Percentiles rank a stretch among this genome's conserved stretches.
These are phyloP conservation scores for Thermothielavioides terrestris DNA, from an alignment of 495 filamentous ascomycete species.

Conservation along the genomic window DNA sequence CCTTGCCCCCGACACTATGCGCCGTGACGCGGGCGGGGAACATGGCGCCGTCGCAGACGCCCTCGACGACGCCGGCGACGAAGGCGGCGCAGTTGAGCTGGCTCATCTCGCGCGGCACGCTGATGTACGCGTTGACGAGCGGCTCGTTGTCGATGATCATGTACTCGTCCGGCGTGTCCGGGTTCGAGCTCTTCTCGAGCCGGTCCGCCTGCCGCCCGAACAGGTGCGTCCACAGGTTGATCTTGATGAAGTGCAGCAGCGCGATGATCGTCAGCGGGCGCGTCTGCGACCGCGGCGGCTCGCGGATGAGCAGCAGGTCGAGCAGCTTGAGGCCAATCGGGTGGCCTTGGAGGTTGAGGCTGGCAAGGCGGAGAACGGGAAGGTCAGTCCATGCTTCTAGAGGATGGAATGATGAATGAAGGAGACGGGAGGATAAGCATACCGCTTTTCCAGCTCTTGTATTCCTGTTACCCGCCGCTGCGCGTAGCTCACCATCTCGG, in stretches of 20 bases:
- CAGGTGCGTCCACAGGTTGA: conserved; percentile 81
- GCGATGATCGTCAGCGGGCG: conserved; percentile 83
- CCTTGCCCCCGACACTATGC: conserved; percentile 69
- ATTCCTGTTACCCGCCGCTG: conserved; percentile 85
- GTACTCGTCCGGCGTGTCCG: conserved; percentile 80
- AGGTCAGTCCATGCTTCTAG: neutral
- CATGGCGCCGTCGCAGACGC: conserved; percentile 83
- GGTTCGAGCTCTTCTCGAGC: conserved; percentile 77
- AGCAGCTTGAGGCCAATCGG: conserved; percentile 89
- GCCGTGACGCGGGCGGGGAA: conserved; percentile 86
- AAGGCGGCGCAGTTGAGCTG: conserved; percentile 94
- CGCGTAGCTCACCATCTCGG: conserved; percentile 94
- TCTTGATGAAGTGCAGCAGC: conserved; percentile 89
- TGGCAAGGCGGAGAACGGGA: conserved; percentile 25
- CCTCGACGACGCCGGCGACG: conserved; percentile 92
- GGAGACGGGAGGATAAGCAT: conserved; percentile 13
- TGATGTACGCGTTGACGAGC: conserved; percentile 85
- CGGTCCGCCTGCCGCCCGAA: conserved; percentile 85
- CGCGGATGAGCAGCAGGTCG: conserved; percentile 83
- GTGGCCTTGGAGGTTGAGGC: conserved; percentile 91
- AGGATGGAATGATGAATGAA: neutral
- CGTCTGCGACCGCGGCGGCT: conserved; percentile 55
- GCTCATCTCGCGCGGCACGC: conserved; percentile 87
- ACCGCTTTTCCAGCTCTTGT: conserved; percentile 88
- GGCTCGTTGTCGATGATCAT: conserved; percentile 98